Base-by-base conservation (phyloP, 331 rosid genomes). In the Cydonia oblonga region DNA sequence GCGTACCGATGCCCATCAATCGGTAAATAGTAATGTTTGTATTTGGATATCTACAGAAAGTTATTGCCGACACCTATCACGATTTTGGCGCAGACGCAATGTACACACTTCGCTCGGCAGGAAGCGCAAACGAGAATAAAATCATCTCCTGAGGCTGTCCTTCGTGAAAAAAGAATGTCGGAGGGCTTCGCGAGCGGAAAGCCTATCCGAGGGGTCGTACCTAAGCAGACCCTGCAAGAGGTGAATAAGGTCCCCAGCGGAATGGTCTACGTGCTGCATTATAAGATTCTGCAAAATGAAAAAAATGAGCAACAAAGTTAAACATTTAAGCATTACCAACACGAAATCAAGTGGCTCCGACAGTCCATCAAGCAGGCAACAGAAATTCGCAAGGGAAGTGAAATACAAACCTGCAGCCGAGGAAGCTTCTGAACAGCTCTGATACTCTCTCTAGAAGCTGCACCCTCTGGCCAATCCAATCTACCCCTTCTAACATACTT, bases 191-290 rank as follows among this genome's bases (percentile, higher is more conserved):
- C 79, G 84, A 2, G 97, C 97, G 0, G 92, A 77, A 6, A 89
- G 46, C 78, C 98, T 84, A 68, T 81, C 90, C 0, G 76, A 73
- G 15, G 98, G 97, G 64, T 93, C 97, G 30, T 80, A 88, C 83
- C 75, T 87, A 44, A 93, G 96, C 22, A 93, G 79, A 18, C 98
- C 98, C 78, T 93, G 98, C 71, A 93, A 78, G 3, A 93, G 89
- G 76, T 93, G 96, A 46, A 91, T 91, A 29, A 93, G 88, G 71
- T 93, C 97, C 5, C 98, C 98, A 1, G 96, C 98, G 0, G 98
- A 93, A 81, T 93, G 98, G 71, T 93, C 98, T 9, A 89, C 98
- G 15, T 93, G 96, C 83, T 86, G 97, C 98, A 93, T 93, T 71
- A 93, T 28, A 60, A 93, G 85, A 75, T 93, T 93, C 97, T 92